These are phyloP conservation scores for Tetracladium setigerum DNA, from an alignment of 495 filamentous ascomycete species.

Conservation along the genomic window DNA sequence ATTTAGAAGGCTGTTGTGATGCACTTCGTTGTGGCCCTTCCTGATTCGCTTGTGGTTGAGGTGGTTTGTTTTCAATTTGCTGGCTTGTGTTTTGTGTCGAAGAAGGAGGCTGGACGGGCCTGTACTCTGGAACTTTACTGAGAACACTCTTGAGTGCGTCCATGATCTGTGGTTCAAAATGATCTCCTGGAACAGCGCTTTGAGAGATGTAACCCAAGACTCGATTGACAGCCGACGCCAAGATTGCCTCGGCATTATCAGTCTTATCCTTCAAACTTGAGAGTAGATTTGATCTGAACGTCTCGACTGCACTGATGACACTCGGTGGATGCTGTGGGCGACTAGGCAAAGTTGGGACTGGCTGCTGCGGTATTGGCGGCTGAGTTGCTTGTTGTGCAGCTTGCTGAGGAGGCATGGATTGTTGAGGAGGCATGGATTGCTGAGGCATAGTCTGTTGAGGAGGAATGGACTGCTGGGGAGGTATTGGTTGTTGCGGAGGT, in stretches of 20 bases:
- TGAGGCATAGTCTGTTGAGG: not conserved
- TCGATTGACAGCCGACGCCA: slow-evolving; percentile 19
- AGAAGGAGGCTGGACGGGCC: not conserved
- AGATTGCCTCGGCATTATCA: slow-evolving; percentile 9
- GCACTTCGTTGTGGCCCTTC: slow-evolving; percentile 7
- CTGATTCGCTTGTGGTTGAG: slow-evolving; percentile 13
- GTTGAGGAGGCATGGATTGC: not conserved
- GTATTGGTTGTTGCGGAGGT: not conserved
- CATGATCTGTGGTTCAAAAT: slow-evolving; percentile 14
- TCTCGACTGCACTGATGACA: slow-evolving; percentile 4
- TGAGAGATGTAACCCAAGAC: slow-evolving; percentile 10
- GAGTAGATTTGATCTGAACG: slow-evolving; percentile 14
- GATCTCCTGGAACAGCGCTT: slow-evolving; percentile 9
- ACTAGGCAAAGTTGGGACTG: not conserved
- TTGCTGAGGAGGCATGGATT: not conserved
- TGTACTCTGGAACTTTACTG: slow-evolving; percentile 9
- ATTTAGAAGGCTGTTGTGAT: not conserved
- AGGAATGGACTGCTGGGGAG: slow-evolving; percentile 1
- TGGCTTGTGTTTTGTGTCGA: not conserved
- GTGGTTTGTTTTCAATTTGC: not conserved
- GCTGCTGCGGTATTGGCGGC: not conserved
- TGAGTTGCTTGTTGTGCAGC: not conserved
- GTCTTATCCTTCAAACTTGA: slow-evolving; percentile 4
- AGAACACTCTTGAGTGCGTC: slow-evolving; percentile 13
- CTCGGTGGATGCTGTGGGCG: not conserved